Evolutionary conservation across 176 grass and related monocot species (phyloP).

Genomic region (Oryza punctata): DNA sequence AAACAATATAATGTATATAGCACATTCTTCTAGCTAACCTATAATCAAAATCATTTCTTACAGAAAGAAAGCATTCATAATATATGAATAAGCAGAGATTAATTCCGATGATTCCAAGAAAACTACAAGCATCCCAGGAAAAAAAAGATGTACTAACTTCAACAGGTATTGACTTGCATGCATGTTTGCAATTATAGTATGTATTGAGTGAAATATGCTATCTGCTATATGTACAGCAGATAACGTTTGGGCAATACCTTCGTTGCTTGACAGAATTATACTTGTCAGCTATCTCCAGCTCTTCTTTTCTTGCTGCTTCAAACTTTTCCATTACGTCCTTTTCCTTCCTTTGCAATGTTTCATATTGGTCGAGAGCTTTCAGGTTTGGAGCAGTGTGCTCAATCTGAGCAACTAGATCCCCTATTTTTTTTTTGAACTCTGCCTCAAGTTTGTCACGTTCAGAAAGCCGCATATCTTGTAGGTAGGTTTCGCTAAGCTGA

Average conservation of each 20-base stretch:
- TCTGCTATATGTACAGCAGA: constrained; percentile 7
- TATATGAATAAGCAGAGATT: neutral
- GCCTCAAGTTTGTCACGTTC: constrained; percentile 84
- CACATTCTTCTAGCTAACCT: constrained; percentile 4
- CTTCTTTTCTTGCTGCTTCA: constrained; percentile 92
- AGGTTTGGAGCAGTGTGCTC: constrained; percentile 91
- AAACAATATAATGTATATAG: neutral
- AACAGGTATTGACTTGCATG: constrained; percentile 3
- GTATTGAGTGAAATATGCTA: neutral
- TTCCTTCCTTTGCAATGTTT: constrained; percentile 79
- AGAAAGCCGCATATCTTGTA: constrained; percentile 67
- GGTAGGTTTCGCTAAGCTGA: constrained; percentile 68
- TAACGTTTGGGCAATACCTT: constrained; percentile 55
- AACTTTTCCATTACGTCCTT: constrained; percentile 89
- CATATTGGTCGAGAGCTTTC: constrained; percentile 97
- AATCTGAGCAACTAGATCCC: constrained; percentile 69
- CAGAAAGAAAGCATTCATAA: neutral
- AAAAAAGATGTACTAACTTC: constrained; percentile 11
- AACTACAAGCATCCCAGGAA: constrained; percentile 23
- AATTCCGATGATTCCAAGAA: neutral
- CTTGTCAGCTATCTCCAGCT: constrained; percentile 86
- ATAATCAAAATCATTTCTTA: neutral
- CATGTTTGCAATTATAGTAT: constrained; percentile 6
- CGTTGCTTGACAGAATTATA: constrained; percentile 79
- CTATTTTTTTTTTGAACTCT: constrained; percentile 81